Percentiles rank a stretch among this genome's conserved stretches.
Evolutionary conservation across 208 protist species (phyloP).

Genomic region (Leishmania amazonensis): DNA sequence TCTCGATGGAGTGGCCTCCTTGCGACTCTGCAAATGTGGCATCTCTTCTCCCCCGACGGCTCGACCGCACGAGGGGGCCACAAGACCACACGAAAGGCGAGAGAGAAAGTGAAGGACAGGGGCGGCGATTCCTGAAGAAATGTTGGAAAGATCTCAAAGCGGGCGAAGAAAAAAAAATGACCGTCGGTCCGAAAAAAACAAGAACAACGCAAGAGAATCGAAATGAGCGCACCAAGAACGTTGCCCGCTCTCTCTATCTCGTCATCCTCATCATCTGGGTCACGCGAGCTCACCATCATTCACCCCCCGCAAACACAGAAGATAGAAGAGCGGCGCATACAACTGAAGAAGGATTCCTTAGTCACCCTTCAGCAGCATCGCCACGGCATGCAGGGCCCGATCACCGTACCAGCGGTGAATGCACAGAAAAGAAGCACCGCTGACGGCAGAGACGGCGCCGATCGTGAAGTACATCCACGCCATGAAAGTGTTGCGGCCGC

Average conservation of each 20-base stretch:
- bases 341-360: not conserved
- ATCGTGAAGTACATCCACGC: slow-evolving; percentile 93
- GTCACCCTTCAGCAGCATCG: slow-evolving; percentile 37
- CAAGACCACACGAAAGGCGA: not conserved
- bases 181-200: not conserved
- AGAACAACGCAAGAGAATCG: not conserved
- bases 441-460: slow-evolving; percentile 83
- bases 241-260: too few species aligned
- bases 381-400: slow-evolving; percentile 40
- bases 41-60: not conserved
- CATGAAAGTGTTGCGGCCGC: slow-evolving; percentile 96
- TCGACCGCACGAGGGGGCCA: not conserved
- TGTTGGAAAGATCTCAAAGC: not conserved
- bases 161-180: not conserved
- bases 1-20: not conserved
- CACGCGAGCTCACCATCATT: not conserved
- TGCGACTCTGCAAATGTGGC: not conserved
- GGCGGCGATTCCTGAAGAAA: not conserved
- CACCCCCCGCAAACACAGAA: not conserved
- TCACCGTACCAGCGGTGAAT: slow-evolving; percentile 39
- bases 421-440: slow-evolving; percentile 71
- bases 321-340: not conserved
- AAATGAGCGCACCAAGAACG: not conserved
- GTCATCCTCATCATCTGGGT: not conserved
- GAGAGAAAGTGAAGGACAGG: not conserved